phyloP scores from a whole-genome alignment of 2,329 filamentous ascomycete species.

The Chaetomiaceae sp. region DNA sequence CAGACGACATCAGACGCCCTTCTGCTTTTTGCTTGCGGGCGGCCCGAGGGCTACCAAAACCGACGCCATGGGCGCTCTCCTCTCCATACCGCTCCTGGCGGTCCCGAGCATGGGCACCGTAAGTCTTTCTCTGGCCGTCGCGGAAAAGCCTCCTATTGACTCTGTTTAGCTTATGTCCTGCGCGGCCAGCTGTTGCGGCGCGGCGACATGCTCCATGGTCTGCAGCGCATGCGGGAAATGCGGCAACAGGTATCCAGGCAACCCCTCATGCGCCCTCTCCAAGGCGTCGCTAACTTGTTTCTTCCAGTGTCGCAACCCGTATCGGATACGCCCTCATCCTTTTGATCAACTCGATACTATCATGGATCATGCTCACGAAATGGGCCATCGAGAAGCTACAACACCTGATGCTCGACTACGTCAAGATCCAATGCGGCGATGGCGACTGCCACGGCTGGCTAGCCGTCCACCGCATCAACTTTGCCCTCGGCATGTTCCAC shows the following conservation, averaged over 20 bases:
- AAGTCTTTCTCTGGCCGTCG: slow-evolving; percentile 38
- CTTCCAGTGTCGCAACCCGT: slow-evolving; percentile 79
- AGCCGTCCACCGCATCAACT: slow-evolving; percentile 96
- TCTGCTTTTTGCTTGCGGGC: neutral
- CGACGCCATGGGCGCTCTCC: slow-evolving; percentile 74
- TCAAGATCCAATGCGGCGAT: slow-evolving; percentile 88
- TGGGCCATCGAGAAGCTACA: slow-evolving; percentile 97
- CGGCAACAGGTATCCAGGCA: slow-evolving; percentile 70
- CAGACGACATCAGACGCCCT: neutral
- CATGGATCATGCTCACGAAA: slow-evolving; percentile 98
- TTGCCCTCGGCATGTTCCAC: slow-evolving; percentile 92
- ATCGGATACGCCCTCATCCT: slow-evolving; percentile 95
- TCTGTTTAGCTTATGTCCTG: slow-evolving; percentile 64
- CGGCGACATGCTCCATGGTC: slow-evolving; percentile 91
- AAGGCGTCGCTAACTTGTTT: slow-evolving; percentile 16
- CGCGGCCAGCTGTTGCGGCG: slow-evolving; percentile 88
- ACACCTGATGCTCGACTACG: slow-evolving; percentile 87
- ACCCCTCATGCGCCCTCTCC: neutral
- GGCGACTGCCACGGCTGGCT: slow-evolving; percentile 94
- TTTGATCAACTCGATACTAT: slow-evolving; percentile 91
- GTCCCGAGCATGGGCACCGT: slow-evolving; percentile 83
- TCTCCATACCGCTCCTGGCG: slow-evolving; percentile 85
- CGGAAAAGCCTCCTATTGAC: neutral
- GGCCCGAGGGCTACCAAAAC: neutral
- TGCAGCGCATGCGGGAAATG: slow-evolving; percentile 96